Base-by-base conservation (phyloP, 805 yeast genomes). In the Tanozyma kutaoensis region DNA sequence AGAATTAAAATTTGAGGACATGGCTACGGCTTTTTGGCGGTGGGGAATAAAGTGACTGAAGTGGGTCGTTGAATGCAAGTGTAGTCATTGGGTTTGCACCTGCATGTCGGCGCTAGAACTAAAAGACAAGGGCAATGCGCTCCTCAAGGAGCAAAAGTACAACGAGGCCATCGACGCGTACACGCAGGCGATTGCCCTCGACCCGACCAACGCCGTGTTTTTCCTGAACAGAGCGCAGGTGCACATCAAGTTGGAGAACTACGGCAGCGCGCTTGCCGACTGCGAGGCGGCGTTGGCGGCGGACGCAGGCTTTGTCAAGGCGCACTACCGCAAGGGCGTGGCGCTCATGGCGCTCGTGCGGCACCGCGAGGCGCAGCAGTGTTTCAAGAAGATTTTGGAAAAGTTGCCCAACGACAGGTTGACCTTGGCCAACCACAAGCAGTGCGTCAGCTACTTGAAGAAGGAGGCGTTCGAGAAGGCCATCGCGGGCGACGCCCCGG, bases 171-270 rank as follows among this genome's bases (percentile, higher is more conserved):
- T 75, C n/a, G 73, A 66, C 8, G 46, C 61, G 3, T 88, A 91
- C 50, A 67, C 88, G 1, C 48, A 63, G 34, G 96, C 95, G 7
- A 77, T 88, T 20, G 76, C 63, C 16, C 37, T 76, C 10, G 76
- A 76, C 37, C 49, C 64, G 9, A 38, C 55, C 4, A 73, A 75
- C 27, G 70, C 80, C 2, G 64, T 75, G 18, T 72, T 76, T 35
- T 82, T 62, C 45, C 76, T 95, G 8, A 88, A 88, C 52, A 64
- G 95, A 36, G 95, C 97, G 0, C 85, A 84, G 47, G 94, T 84
- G 1, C 76, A 85, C 39, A 72, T 88, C 44, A 81, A 84, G 42
- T 50, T 75, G 30, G 98, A 88, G 48, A 76, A 76, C 41, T 86
- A 77, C 48, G 97, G 95, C 3, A 61, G 71, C 28, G 93, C 95